Evolutionary conservation across 225 moss, liverwort and hornwort species (phyloP), one percentile per base, ranked within the genome.

Genomic region (Polytrichum commune): DNA sequence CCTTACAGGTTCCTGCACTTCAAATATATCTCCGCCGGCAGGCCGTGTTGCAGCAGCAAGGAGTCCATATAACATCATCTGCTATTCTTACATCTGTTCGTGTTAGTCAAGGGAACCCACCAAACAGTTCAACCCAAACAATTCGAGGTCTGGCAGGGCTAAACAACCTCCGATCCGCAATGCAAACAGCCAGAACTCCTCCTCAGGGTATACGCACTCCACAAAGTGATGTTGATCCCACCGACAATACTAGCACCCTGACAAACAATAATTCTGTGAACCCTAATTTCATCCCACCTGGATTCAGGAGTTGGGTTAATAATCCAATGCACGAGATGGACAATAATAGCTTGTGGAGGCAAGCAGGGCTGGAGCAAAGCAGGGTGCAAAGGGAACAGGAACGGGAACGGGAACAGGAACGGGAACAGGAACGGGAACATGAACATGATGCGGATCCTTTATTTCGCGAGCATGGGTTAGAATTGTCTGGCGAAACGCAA

Each of bases 1-100:
- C 68, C 68, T 27, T 54, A 20, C 69, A 90, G 90, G 79, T 90
- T 54, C 90, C 90, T 55, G 90, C 90, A 24, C 81, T 90, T 23
- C 90, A 90, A 66, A 72, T 64, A 10, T 88, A 81, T 63, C 64
- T 90, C 66, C 74, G 76, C 55, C 68, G 85, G 68, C 85, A 81
- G 72, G 81, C 81, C 64, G 70, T 82, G 30, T 71, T 88, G 23
- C 90, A 90, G 53, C 83, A 87, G 68, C 90, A 90, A 68, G 83
- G 88, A 65, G 77, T 88, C 27, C 90, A 90, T 18, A 80, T 90
- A 57, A 79, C 82, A 18, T 88, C 87, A 28, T 70, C 90, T 54
- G 81, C 88, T 72, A 85, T 88, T 58, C 72, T 90, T 35, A 80
- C 84, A 4, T 80, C 84, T 20, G 71, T 81, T 5, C 90, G 82